Evolutionary conservation across 2,329 filamentous ascomycete species (phyloP), one percentile per base, ranked within the genome.

Genomic region (Xenoacremonium recifei): DNA sequence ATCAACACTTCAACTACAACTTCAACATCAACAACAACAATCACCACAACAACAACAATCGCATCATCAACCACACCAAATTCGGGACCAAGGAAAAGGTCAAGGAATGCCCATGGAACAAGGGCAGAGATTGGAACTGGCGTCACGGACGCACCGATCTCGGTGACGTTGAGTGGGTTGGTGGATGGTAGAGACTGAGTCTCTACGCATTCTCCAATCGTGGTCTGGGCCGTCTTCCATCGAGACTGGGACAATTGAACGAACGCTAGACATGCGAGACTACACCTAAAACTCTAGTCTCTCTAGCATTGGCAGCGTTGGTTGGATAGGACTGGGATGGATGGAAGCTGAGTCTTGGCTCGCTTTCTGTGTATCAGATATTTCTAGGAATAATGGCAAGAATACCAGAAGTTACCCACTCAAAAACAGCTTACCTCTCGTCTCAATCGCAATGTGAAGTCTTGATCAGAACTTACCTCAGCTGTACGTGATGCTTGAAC

Each of bases 131-230:
- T 66, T 75, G 72, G 71, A 78, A 77, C 51, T 80, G 78, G 77
- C 77, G 78, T 60, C 73, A 79, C 50, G 73, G 70, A 60, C 77
- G 77, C 55, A 67, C 75, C 61, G 84, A 86, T 70, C 79, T 88
- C 65, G 84, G 84, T 62, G 87, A 92, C 62, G 71, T 91, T 74
- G 90, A 95, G 81, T 95, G 92, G 85, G 89, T 96, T 82, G 90
- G 90, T 75, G 89, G 87, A 71, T 95, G 88, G 82, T 83, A 87
- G 67, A 83, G 55, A 67, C 66, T 60, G 64, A 68, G 51, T 71
- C 65, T 54, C 55, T 66, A 53, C 44, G 4, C 58, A 48, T 52
- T 64, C 63, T 73, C 65, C 80, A 80, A 77, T 82, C 81, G 79
- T 83, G 71, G 77, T 78, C 79, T 66, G 70, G n/a, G 68, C 66